Base-by-base conservation (phyloP, 345 rosid species). In the Erodium maritimum region DNA sequence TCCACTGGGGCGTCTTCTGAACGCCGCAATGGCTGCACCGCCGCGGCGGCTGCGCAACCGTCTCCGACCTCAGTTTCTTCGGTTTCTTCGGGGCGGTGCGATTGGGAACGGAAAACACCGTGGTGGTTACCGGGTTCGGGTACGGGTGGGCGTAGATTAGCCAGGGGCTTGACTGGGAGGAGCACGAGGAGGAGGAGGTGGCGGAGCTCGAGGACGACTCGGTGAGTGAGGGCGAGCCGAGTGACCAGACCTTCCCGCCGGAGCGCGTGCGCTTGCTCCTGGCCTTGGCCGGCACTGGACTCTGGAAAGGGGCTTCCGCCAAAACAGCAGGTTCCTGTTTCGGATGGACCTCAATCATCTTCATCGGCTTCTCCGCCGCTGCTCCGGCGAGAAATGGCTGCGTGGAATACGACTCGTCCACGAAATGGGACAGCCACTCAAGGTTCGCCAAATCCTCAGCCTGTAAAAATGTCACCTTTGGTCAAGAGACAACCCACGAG, bases 1-100 rank as follows among this genome's bases (percentile, higher is more conserved):
- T 69, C 98, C 98, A 91, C 60, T 91, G 98, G 53, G 96, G 96
- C 13, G 95, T 91, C 76, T 84, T 88, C 37, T 78, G 83, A 10
- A 88, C 95, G n/a, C 95, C 93, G 60, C 96, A 91, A 69, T 91
- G 98, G 65, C 87, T 81, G 74, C 98, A 91, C 56, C 93, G 75
- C 61, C 93, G 75, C 19, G 75, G 70, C 50, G 42, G 63, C 29
- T 56, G 18, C 56, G 22, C 23, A 33, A 5, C 61, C 71, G 65
- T 58, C 57, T 57, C 77, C 5, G 8, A 50, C 29, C 29, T 70
- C 10, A 60, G 52, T 12, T 64, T 78, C 42, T 50, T 71, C 75
- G 66, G 75, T 71, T 69, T 71, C 42, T 19, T 67, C 3, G 70
- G 75, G 5, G 69, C 73, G 29, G 67, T 73, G 62, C 58, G 67